A percentile compares a stretch with the other conserved stretches of the same genome.
Conservation (phyloP, 2,329 filamentous ascomycete species). For the Mycogone perniciosa region DNA sequence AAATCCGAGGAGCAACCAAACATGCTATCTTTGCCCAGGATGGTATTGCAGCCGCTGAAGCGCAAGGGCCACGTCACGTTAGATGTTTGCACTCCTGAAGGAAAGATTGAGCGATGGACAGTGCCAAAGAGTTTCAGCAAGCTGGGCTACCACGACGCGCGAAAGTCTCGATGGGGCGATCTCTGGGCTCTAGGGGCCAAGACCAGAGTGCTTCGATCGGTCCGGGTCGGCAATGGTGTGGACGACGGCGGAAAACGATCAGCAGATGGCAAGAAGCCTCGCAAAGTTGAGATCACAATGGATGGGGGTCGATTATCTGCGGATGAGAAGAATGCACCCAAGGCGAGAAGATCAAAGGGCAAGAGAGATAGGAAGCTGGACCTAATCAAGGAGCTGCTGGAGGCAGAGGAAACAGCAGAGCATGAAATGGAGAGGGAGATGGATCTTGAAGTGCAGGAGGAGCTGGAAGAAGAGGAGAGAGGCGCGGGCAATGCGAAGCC, state of each 20-base stretch:
- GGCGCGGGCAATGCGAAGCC: background rate
- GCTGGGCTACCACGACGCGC: slow-evolving; percentile 83
- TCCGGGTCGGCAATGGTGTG: slow-evolving; percentile 51
- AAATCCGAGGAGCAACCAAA: slow-evolving; percentile 38
- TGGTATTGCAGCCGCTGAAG: slow-evolving; percentile 77
- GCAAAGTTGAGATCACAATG: slow-evolving; percentile 32
- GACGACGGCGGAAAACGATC: slow-evolving; percentile 44
- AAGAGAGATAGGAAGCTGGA: slow-evolving; percentile 32
- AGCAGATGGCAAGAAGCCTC: slow-evolving; percentile 32
- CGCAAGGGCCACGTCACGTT: slow-evolving; percentile 80
- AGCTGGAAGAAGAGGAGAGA: slow-evolving; percentile 16
- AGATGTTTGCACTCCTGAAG: slow-evolving; percentile 83
- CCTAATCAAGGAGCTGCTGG: slow-evolving; percentile 34
- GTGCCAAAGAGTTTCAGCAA: slow-evolving; percentile 75
- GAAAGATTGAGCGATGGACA: slow-evolving; percentile 86
- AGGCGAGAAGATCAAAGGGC: slow-evolving; percentile 36
- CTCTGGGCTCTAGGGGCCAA: slow-evolving; percentile 94
- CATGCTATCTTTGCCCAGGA: slow-evolving; percentile 67
- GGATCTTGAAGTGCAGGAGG: slow-evolving; percentile 25
- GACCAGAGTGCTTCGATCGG: slow-evolving; percentile 58
- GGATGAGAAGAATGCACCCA: slow-evolving; percentile 30
- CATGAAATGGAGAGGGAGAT: slow-evolving; percentile 25
- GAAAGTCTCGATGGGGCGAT: slow-evolving; percentile 88
- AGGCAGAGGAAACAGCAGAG: slow-evolving; percentile 29
- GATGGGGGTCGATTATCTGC: slow-evolving; percentile 32